Conservation (phyloP, 202 grass and related monocot genomes). For the Saccharum hybrid region DNA sequence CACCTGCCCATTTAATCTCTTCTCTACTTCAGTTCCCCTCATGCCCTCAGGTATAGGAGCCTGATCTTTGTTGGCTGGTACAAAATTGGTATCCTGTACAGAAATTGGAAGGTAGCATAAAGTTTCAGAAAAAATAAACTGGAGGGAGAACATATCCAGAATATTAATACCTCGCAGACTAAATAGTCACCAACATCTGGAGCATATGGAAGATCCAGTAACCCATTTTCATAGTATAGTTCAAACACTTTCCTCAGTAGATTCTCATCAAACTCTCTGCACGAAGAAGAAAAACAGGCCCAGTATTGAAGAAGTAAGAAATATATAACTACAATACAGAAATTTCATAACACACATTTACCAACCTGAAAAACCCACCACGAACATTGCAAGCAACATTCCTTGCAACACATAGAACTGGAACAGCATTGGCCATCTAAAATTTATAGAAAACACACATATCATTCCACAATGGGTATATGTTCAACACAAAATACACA, state of each 20-base stretch:
- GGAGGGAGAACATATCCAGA: constrained; percentile 30
- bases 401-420: constrained; percentile 94
- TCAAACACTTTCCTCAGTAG: constrained; percentile 80
- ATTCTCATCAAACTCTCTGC: constrained; percentile 94
- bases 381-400: constrained; percentile 98
- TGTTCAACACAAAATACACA: constrained; percentile 28
- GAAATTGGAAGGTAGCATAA: constrained; percentile 36
- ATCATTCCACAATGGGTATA: constrained; percentile 27
- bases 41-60: constrained; percentile 78
- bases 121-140: constrained; percentile 32
- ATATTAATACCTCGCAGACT: constrained; percentile 73
- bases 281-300: constrained; percentile 27
- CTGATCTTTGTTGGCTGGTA: constrained; percentile 65
- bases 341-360: constrained; percentile 17
- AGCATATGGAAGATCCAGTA: constrained; percentile 86
- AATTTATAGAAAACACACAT: constrained; percentile 43
- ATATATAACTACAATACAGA: constrained; percentile 33
- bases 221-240: constrained; percentile 85
- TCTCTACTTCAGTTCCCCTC: constrained; percentile 78
- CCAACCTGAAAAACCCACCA: constrained; percentile 97
- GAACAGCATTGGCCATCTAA: constrained; percentile 85
- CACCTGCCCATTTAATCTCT: constrained; percentile 69
- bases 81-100: constrained; percentile 62
- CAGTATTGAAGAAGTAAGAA: constrained; percentile 25
- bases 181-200: constrained; percentile 95